These are phyloP conservation scores for Fusarium cyanostomum DNA, from an alignment of 2,329 filamentous ascomycete species.

Conservation along the genomic window DNA sequence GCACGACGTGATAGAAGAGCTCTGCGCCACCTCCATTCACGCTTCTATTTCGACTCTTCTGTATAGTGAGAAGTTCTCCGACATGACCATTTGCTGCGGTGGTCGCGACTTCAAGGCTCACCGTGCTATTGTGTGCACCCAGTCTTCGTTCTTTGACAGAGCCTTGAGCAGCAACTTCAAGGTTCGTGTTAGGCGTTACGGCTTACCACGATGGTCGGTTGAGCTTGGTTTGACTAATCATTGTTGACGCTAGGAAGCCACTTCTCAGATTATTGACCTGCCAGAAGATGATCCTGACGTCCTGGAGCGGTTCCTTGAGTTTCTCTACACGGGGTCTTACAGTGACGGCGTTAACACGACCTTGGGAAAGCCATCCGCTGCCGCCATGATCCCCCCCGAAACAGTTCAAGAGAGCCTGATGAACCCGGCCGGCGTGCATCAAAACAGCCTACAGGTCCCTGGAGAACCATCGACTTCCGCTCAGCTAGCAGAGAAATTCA, in stretches of 20 bases:
- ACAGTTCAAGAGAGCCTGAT: slow-evolving; percentile 18
- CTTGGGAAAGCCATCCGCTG: not conserved
- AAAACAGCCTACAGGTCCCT: not conserved
- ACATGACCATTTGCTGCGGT: slow-evolving; percentile 47
- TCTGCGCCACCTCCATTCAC: slow-evolving; percentile 4
- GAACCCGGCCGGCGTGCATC: slow-evolving; percentile 4
- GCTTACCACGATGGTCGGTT: not conserved
- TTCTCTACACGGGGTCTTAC: slow-evolving; percentile 43
- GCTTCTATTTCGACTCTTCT: slow-evolving; percentile 1
- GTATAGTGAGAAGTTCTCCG: slow-evolving; percentile 40
- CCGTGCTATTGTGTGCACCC: slow-evolving; percentile 47
- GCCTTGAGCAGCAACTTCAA: slow-evolving; percentile 42
- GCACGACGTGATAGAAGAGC: not conserved
- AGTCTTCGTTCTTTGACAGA: slow-evolving; percentile 47
- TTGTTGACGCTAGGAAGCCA: slow-evolving; percentile 26
- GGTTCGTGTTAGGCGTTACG: slow-evolving; percentile 20
- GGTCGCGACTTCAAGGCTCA: slow-evolving; percentile 46
- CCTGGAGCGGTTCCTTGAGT: slow-evolving; percentile 43
- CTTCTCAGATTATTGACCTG: slow-evolving; percentile 32
- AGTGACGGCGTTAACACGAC: not conserved
- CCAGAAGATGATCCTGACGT: slow-evolving; percentile 44
- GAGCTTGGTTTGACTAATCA: not conserved
- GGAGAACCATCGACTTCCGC: not conserved
- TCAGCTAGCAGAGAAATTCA: not conserved
- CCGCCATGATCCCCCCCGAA: not conserved